A percentile compares a stretch with the other conserved stretches of the same genome.
Evolutionary conservation across 2,329 filamentous ascomycete species (phyloP).

Genomic region (Hirsutella minnesotensis): DNA sequence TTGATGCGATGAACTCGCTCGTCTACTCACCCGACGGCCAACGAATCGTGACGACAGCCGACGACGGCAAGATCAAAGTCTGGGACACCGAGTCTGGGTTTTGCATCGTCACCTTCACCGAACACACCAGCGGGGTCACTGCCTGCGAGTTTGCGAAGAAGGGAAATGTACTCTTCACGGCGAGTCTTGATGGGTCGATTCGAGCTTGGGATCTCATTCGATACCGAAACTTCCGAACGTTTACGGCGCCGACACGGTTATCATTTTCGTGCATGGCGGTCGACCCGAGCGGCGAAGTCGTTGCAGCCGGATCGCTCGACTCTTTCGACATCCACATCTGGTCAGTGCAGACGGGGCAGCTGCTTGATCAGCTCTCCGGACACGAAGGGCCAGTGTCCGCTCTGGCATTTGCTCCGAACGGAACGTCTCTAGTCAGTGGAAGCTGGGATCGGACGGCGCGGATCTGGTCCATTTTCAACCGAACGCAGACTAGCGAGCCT

Average conservation of each 20-base stretch:
- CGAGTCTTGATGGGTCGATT: slow-evolving; percentile 87
- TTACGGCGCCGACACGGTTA: slow-evolving; percentile 81
- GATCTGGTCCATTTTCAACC: slow-evolving; percentile 89
- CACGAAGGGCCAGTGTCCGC: slow-evolving; percentile 91
- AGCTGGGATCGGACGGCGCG: slow-evolving; percentile 95
- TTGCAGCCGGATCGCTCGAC: slow-evolving; percentile 88
- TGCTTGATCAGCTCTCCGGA: slow-evolving; percentile 80
- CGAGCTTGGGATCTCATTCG: slow-evolving; percentile 92
- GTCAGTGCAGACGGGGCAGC: slow-evolving; percentile 94
- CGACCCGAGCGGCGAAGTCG: slow-evolving; percentile 93
- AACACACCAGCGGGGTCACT: slow-evolving; percentile 89
- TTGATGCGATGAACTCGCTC: slow-evolving; percentile 88
- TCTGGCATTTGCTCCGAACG: slow-evolving; percentile 79
- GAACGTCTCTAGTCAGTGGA: slow-evolving; percentile 72
- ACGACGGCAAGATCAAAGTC: slow-evolving; percentile 97
- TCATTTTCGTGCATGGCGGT: slow-evolving; percentile 92
- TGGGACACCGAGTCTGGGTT: slow-evolving; percentile 97
- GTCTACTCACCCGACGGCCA: slow-evolving; percentile 91
- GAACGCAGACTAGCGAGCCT: slow-evolving; percentile 90
- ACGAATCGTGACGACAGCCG: slow-evolving; percentile 82
- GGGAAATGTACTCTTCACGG: slow-evolving; percentile 90
- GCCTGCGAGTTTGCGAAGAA: slow-evolving; percentile 91
- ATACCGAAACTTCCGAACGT: slow-evolving; percentile 94
- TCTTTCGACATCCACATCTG: slow-evolving; percentile 97
- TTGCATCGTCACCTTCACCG: slow-evolving; percentile 95